Percentiles rank a stretch among this genome's conserved stretches.
These are phyloP conservation scores for Dentipellis fragilis DNA, from an alignment of 768 basidiomycete genomes.

Conservation along the genomic window DNA sequence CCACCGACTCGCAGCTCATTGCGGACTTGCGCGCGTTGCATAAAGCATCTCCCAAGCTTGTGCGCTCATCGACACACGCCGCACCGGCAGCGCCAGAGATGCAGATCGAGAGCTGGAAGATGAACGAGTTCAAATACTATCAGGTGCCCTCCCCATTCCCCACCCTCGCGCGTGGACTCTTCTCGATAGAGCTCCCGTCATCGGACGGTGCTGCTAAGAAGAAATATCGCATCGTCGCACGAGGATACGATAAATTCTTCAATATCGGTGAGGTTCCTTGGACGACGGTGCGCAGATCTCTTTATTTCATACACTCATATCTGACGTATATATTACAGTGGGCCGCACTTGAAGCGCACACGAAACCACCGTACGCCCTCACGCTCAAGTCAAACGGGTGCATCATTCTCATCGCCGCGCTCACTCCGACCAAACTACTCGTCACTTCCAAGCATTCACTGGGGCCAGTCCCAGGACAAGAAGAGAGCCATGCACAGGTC, in stretches of 20 bases:
- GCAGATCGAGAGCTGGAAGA: constrained; percentile 81
- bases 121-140: constrained; percentile 95
- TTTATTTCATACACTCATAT: neutral
- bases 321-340: constrained; percentile 48
- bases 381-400: constrained; percentile 95
- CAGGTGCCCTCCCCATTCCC: constrained; percentile 87
- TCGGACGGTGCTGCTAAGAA: constrained; percentile 22
- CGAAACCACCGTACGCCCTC: constrained; percentile 69
- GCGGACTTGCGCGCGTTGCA: constrained; percentile 41
- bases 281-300: constrained; percentile 62
- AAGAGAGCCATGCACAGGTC: constrained; percentile 64
- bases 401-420: constrained; percentile 88
- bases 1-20: constrained; percentile 52
- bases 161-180: constrained; percentile 88
- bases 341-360: constrained; percentile 58
- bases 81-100: constrained; percentile 49
- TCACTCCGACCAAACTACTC: constrained; percentile 64
- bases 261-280: constrained; percentile 95
- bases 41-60: constrained; percentile 50
- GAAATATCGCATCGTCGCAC: constrained; percentile 57
- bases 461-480: constrained; percentile 38
- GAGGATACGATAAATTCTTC: constrained; percentile 99
- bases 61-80: constrained; percentile 44
- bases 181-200: constrained; percentile 43
- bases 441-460: constrained; percentile 91